These are phyloP conservation scores for Starmerella gropengiesseri DNA, from an alignment of 805 yeast species.

Conservation along the genomic window DNA sequence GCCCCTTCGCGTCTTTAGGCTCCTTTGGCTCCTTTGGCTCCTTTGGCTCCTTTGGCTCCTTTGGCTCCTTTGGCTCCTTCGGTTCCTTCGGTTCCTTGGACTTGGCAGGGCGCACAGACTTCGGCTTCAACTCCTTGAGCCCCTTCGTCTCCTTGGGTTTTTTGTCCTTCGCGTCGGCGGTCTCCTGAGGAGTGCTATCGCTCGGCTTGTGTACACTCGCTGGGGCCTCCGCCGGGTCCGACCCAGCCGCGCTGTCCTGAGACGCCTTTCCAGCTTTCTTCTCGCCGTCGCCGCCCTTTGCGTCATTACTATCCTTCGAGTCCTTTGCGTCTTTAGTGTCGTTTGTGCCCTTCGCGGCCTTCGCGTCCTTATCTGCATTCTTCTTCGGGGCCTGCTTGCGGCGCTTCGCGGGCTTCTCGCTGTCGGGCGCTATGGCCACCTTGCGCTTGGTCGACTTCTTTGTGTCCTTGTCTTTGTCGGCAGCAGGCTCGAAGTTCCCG, in stretches of 20 bases:
- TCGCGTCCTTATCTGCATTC: background rate
- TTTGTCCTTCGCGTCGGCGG: background rate
- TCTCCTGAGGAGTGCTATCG: no score
- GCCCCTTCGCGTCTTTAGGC: background rate
- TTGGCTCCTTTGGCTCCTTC: background rate
- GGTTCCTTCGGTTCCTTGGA: background rate
- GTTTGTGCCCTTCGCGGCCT: background rate
- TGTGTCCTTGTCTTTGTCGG: slow-evolving; percentile 17
- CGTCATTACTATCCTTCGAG: background rate
- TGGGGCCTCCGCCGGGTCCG: no score
- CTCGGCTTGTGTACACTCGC: no score
- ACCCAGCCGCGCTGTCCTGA: no score
- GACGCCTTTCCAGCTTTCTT: no score
- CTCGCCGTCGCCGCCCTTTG: no score
- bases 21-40: no score
- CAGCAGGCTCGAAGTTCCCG: slow-evolving; percentile 56
- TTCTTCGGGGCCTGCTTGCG: slow-evolving; percentile 1
- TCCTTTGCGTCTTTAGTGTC: background rate
- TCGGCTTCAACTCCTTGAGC: no score
- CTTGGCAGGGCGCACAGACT: no score
- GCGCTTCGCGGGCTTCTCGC: background rate
- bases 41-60: background rate
- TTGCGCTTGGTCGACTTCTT: slow-evolving; percentile 19
- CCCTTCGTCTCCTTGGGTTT: background rate
- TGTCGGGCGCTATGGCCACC: background rate